Evolutionary conservation across 2,329 filamentous ascomycete genomes (phyloP).

Genomic region (Triangularia setosa): DNA sequence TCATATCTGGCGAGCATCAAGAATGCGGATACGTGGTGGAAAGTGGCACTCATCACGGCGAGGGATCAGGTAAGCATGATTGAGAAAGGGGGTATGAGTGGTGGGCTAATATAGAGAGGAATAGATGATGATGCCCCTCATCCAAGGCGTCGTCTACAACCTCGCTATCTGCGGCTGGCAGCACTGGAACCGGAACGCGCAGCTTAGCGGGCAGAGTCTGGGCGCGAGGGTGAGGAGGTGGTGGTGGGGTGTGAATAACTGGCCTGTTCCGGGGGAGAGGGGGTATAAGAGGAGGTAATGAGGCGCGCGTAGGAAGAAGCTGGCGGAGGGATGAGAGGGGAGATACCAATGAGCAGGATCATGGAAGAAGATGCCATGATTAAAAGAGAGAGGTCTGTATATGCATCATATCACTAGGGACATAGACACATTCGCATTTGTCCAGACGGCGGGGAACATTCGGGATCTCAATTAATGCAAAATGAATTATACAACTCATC

Average conservation of each 20-base stretch:
- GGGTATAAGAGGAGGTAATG: neutral
- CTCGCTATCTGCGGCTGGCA: conserved; percentile 83
- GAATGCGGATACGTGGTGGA: conserved; percentile 72
- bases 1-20: conserved; percentile 91
- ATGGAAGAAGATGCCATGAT: too few relatives aligned
- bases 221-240: conserved; percentile 78
- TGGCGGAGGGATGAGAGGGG: neutral
- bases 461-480: too few relatives aligned
- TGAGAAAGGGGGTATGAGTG: neutral
- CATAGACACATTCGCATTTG: too few relatives aligned
- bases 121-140: conserved; percentile 77
- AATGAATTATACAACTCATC: too few relatives aligned
- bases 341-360: neutral
- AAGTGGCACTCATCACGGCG: conserved; percentile 77
- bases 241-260: conserved; percentile 96
- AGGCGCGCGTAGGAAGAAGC: too few relatives aligned
- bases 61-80: conserved; percentile 75
- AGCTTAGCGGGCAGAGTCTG: conserved; percentile 69
- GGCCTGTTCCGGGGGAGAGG: conserved; percentile 58
- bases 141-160: conserved; percentile 87
- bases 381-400: neutral
- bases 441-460: too few relatives aligned
- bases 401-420: neutral
- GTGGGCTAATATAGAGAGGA: neutral
- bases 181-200: conserved; percentile 77